phyloP scores from a whole-genome alignment of 495 filamentous ascomycete species.

The Venustampulla echinocandica region DNA sequence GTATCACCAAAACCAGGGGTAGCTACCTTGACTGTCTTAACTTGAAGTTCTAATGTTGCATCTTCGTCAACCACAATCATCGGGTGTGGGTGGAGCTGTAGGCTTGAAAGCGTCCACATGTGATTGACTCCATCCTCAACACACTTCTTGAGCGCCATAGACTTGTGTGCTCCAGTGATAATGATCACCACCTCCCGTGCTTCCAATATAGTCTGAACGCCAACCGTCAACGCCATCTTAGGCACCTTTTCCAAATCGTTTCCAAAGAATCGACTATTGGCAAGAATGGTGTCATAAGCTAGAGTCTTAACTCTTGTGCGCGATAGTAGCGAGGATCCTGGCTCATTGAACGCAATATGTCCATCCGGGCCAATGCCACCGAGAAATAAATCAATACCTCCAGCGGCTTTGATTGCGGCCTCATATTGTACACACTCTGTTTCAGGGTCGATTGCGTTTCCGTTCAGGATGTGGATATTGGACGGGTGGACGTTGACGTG shows the following conservation, averaged over 20 bases:
- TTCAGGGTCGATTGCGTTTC: constrained; percentile 65
- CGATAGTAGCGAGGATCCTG: constrained; percentile 69
- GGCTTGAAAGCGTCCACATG: constrained; percentile 78
- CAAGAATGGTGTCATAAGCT: constrained; percentile 78
- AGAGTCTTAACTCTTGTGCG: constrained; percentile 79
- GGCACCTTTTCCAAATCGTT: constrained; percentile 66
- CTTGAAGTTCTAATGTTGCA: constrained; percentile 72
- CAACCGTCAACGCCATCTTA: constrained; percentile 76
- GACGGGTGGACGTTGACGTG: constrained; percentile 73
- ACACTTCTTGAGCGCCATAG: constrained; percentile 69
- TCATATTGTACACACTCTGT: constrained; percentile 75
- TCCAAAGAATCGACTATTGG: constrained; percentile 76
- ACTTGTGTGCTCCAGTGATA: constrained; percentile 72
- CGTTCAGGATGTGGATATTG: constrained; percentile 81
- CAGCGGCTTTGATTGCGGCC: constrained; percentile 61
- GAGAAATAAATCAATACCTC: constrained; percentile 79
- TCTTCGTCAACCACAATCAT: constrained; percentile 81
- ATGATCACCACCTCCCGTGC: constrained; percentile 75
- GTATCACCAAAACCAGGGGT: background rate
- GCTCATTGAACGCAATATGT: constrained; percentile 87
- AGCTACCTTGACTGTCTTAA: constrained; percentile 72
- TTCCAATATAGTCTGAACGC: constrained; percentile 80
- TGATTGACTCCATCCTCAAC: constrained; percentile 78
- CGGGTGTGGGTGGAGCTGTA: constrained; percentile 72
- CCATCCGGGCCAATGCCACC: constrained; percentile 80